These are phyloP conservation scores for Pleurotus pulmonarius DNA, from an alignment of 768 basidiomycete species.

Conservation along the genomic window DNA sequence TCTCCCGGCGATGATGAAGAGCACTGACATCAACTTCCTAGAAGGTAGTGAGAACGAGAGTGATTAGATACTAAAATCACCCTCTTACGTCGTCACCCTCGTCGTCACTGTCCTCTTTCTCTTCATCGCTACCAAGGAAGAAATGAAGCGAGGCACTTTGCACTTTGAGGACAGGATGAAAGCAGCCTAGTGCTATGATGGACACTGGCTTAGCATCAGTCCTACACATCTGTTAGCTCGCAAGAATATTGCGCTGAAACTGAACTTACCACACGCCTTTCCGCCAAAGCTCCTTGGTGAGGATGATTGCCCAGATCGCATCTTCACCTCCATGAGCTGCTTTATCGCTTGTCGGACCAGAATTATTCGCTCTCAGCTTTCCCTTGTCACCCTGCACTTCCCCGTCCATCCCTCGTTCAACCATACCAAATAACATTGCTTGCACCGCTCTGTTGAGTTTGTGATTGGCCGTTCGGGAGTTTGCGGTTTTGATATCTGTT, in stretches of 20 bases:
- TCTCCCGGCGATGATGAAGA: slow-evolving; percentile 81
- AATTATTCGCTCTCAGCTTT: slow-evolving; percentile 46
- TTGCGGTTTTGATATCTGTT: slow-evolving; percentile 89
- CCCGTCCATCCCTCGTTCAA: slow-evolving; percentile 85
- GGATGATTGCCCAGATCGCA: slow-evolving; percentile 95
- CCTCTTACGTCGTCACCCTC: slow-evolving; percentile 55
- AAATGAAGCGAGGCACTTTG: slow-evolving; percentile 94
- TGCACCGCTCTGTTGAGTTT: slow-evolving; percentile 96
- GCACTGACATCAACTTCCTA: slow-evolving; percentile 66
- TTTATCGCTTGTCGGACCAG: slow-evolving; percentile 33
- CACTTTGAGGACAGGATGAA: slow-evolving; percentile 91
- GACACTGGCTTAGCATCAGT: slow-evolving; percentile 89
- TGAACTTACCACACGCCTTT: slow-evolving; percentile 77
- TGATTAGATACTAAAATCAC: neutral
- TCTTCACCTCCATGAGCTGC: slow-evolving; percentile 62
- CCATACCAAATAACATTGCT: slow-evolving; percentile 93
- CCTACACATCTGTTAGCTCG: slow-evolving; percentile 37
- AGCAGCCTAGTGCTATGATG: slow-evolving; percentile 87
- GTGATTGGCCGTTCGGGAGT: slow-evolving; percentile 85
- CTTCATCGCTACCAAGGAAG: slow-evolving; percentile 88
- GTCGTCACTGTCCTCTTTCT: slow-evolving; percentile 67
- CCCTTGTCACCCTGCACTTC: slow-evolving; percentile 84
- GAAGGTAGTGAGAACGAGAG: slow-evolving; percentile 8
- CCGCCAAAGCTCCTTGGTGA: slow-evolving; percentile 92
- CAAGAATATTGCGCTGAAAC: neutral